A percentile compares a stretch with the other conserved stretches of the same genome.
These are phyloP conservation scores for Trypethelium eluteriae DNA, from an alignment of 495 filamentous ascomycete species.

Conservation along the genomic window DNA sequence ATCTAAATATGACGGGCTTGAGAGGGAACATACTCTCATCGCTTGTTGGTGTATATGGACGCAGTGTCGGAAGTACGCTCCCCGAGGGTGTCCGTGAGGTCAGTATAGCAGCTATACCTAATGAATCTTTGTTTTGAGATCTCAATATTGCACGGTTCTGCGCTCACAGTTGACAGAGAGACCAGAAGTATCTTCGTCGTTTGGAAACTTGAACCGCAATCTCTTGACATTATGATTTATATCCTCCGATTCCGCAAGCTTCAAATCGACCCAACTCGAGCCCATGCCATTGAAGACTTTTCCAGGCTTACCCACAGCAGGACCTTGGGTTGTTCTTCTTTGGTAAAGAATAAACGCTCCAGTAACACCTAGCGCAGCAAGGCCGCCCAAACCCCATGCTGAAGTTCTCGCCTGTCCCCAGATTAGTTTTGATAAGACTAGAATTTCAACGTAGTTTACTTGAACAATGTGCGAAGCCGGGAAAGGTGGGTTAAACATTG, in stretches of 20 bases:
- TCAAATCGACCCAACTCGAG: constrained; percentile 1
- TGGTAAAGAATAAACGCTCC: background rate
- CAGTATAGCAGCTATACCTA: constrained; percentile 21
- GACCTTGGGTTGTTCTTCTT: background rate
- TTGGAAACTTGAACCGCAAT: constrained; percentile 9
- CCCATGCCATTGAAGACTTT: constrained; percentile 6
- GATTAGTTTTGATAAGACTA: background rate
- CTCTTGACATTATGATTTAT: constrained; percentile 5
- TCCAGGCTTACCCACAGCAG: background rate
- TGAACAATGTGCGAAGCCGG: background rate
- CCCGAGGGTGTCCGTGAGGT: constrained; percentile 20
- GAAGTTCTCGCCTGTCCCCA: background rate
- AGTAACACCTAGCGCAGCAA: background rate
- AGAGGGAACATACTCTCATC: constrained; percentile 29
- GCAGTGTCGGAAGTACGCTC: constrained; percentile 23
- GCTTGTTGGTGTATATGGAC: constrained; percentile 38
- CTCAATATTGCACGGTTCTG: background rate
- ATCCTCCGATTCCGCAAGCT: constrained; percentile 4
- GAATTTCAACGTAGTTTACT: background rate
- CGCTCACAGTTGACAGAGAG: background rate
- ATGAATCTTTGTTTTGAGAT: background rate
- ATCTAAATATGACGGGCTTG: background rate
- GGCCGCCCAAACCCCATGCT: background rate
- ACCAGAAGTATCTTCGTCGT: background rate
- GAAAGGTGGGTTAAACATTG: background rate